A percentile compares a stretch with the other conserved stretches of the same genome.
Conservation (phyloP, 2,329 filamentous ascomycete species). For the Fusarium sp. region DNA sequence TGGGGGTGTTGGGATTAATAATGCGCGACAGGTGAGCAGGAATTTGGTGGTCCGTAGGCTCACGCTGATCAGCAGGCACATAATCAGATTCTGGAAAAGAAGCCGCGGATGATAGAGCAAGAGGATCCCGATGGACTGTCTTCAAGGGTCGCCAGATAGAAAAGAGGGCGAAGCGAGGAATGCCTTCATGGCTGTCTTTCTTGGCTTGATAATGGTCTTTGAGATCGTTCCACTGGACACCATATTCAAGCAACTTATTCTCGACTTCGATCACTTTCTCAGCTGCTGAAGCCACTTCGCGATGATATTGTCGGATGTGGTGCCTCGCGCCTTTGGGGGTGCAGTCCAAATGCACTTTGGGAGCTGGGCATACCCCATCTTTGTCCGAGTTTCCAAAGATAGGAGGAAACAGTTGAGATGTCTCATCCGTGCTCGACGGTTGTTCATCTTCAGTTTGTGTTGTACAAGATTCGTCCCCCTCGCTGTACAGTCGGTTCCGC, state of each 20-base stretch:
- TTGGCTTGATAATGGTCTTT: not conserved
- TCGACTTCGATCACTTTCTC: not conserved
- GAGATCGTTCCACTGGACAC: not conserved
- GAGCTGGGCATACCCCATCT: not conserved
- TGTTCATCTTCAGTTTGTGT: not conserved
- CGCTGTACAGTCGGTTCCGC: not conserved
- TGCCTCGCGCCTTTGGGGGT: not conserved
- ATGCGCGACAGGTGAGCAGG: not conserved
- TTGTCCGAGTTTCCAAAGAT: not conserved
- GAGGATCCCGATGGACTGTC: constrained; percentile 3
- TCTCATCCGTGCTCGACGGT: not conserved
- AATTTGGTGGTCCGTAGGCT: not conserved
- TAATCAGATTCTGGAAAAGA: constrained; percentile 6
- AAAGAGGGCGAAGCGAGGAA: constrained; percentile 1
- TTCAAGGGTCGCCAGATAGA: constrained; percentile 1
- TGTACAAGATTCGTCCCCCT: not conserved
- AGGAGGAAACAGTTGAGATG: not conserved
- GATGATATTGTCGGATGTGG: constrained; percentile 3
- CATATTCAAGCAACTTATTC: not conserved
- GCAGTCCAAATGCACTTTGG: constrained; percentile 5
- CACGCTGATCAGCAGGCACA: not conserved
- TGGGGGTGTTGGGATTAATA: not conserved
- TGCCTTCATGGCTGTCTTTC: not conserved
- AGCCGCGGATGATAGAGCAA: not conserved
- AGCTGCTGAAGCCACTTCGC: not conserved